Evolutionary conservation across 2,329 filamentous ascomycete genomes (phyloP).

Genomic region (Lasiodiplodia sp.): DNA sequence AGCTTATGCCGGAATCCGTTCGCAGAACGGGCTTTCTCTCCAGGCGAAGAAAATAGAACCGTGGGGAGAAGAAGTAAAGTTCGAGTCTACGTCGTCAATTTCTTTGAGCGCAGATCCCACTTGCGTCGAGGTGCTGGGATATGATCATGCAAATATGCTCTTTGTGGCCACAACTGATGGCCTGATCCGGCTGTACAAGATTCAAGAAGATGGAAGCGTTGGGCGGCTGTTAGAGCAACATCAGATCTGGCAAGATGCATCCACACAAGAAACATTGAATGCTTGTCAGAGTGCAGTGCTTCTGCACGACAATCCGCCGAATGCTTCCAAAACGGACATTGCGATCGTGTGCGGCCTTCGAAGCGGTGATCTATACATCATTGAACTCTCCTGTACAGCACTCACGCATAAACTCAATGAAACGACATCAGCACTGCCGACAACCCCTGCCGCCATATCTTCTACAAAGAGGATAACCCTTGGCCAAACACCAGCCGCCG

Average conservation of each 20-base stretch:
- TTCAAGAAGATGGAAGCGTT: conserved; percentile 16
- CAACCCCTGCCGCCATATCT: background rate
- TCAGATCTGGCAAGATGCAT: conserved; percentile 18
- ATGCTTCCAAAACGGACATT: background rate
- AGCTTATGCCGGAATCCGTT: conserved; percentile 34
- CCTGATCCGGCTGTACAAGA: conserved; percentile 18
- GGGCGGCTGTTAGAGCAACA: conserved; percentile 13
- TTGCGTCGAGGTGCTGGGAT: conserved; percentile 17
- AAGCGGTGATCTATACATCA: conserved; percentile 38
- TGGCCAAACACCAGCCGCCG: conserved; percentile 19
- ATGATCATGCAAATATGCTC: background rate
- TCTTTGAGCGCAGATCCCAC: conserved; percentile 23
- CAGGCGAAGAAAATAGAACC: conserved; percentile 3
- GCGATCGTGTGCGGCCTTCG: conserved; percentile 46
- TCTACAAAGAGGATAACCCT: conserved; percentile 18
- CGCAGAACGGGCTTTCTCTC: conserved; percentile 5
- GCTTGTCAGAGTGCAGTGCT: conserved; percentile 30
- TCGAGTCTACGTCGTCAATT: background rate
- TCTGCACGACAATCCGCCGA: background rate
- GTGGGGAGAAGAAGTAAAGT: conserved; percentile 22
- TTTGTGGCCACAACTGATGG: conserved; percentile 29
- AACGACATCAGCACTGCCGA: conserved; percentile 2
- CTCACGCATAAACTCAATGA: conserved; percentile 11
- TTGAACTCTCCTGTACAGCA: conserved; percentile 29
- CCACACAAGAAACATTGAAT: conserved; percentile 21